Conservation (phyloP, 352 stramenopile species). For the Globisporangium camurandrum region DNA sequence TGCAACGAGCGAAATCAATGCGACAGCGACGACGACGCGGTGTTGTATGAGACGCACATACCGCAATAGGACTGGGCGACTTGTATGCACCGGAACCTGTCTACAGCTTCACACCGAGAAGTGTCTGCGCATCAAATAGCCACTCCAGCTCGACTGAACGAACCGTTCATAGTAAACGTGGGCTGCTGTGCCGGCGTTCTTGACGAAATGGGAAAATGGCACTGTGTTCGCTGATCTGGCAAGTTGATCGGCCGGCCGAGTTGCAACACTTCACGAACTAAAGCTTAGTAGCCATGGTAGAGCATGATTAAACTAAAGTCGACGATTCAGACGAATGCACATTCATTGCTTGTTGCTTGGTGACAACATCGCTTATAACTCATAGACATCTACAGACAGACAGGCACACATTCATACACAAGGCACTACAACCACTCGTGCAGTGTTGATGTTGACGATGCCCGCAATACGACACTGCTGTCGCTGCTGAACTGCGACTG, state of each 20-base stretch:
- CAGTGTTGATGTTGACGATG: neutral
- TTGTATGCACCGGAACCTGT: too few species aligned
- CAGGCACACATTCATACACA: neutral
- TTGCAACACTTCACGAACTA: neutral
- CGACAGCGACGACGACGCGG: too few species aligned
- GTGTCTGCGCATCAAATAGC: too few species aligned
- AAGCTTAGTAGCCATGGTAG: neutral
- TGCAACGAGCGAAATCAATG: too few species aligned
- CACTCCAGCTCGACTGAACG: too few species aligned
- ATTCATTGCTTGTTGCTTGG: neutral
- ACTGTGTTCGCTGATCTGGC: too few species aligned
- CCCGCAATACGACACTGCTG: neutral
- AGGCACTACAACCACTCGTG: neutral
- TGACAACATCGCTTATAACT: neutral
- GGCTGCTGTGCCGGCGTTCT: neutral
- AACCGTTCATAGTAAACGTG: too few species aligned
- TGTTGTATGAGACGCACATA: too few species aligned
- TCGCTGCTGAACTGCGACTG: neutral
- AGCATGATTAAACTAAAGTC: neutral
- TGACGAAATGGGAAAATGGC: neutral
- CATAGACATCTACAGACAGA: neutral
- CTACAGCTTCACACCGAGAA: too few species aligned
- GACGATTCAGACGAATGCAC: neutral
- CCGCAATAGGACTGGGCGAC: too few species aligned
- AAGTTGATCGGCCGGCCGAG: too few species aligned